Percentiles rank a stretch among this genome's conserved stretches.
These are phyloP conservation scores for Filosporella fistucella DNA, from an alignment of 495 filamentous ascomycete species.

Conservation along the genomic window DNA sequence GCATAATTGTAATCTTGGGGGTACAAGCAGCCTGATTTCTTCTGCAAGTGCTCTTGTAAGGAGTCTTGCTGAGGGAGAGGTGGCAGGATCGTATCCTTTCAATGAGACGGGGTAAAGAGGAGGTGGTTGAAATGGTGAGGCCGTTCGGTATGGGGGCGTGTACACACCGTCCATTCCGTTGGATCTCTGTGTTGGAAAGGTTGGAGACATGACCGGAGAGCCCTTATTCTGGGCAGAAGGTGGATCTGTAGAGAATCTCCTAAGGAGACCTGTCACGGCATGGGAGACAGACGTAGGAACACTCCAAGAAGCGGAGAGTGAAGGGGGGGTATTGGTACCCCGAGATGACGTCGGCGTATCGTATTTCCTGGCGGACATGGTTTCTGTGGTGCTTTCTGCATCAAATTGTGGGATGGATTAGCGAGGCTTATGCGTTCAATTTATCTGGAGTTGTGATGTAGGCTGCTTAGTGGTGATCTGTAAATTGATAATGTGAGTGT, in stretches of 20 bases:
- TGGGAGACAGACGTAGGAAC: slow-evolving; percentile 15
- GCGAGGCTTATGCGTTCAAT: too few species aligned
- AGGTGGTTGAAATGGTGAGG: slow-evolving; percentile 57
- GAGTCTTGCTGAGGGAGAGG: slow-evolving; percentile 34
- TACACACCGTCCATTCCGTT: slow-evolving; percentile 26
- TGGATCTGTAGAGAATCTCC: slow-evolving; percentile 23
- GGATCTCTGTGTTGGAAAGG: background rate
- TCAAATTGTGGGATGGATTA: too few species aligned
- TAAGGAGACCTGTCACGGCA: slow-evolving; percentile 21
- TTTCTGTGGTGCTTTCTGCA: too few species aligned
- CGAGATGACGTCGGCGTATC: too few species aligned
- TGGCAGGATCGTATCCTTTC: slow-evolving; percentile 27
- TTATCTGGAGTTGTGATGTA: too few species aligned
- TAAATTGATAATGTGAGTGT: too few species aligned
- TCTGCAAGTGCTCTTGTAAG: slow-evolving; percentile 76
- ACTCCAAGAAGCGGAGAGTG: slow-evolving; percentile 16
- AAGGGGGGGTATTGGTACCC: background rate
- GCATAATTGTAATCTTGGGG: slow-evolving; percentile 75
- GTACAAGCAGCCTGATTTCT: slow-evolving; percentile 88
- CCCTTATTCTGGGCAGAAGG: background rate
- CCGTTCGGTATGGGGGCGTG: slow-evolving; percentile 42
- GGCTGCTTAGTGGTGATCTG: too few species aligned
- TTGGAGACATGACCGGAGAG: background rate
- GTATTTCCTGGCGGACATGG: too few species aligned
- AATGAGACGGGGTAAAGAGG: slow-evolving; percentile 54